A percentile compares a stretch with the other conserved stretches of the same genome.
phyloP scores from a whole-genome alignment of 2,329 filamentous ascomycete species.

The Lasiodiplodia sp. region DNA sequence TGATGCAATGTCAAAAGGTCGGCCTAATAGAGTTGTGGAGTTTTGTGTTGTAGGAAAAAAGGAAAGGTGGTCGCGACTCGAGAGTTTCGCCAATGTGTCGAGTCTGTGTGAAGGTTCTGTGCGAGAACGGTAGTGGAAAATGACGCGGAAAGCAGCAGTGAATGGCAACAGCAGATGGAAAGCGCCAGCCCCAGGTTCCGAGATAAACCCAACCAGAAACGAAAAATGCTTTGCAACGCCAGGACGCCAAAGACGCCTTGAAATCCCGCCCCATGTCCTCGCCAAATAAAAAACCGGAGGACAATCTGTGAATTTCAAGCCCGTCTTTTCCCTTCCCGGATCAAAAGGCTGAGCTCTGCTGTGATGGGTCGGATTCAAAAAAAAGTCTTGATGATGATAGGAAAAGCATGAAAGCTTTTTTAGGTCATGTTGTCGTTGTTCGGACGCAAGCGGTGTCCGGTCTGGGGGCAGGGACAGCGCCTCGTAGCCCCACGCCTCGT shows the following conservation, averaged over 20 bases:
- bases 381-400: constrained; percentile 24
- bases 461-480: constrained; percentile 28
- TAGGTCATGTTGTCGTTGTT: constrained; percentile 24
- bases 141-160: constrained; percentile 21
- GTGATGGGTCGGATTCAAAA: constrained; percentile 14
- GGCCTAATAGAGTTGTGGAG: constrained; percentile 16
- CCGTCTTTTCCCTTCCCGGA: constrained; percentile 23
- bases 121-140: constrained; percentile 29
- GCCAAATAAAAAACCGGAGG: constrained; percentile 3
- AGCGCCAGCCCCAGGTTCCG: constrained; percentile 18
- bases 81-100: neutral
- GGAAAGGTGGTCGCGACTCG: constrained; percentile 11
- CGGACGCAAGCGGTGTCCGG: constrained; percentile 15
- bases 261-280: constrained; percentile 13
- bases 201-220: constrained; percentile 10
- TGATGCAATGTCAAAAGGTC: constrained; percentile 15
- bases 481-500: constrained; percentile 28
- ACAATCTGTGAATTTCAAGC: constrained; percentile 24
- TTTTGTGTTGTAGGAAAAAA: constrained; percentile 2
- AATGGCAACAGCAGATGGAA: constrained; percentile 26
- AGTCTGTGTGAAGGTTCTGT: constrained; percentile 20
- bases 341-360: constrained; percentile 23
- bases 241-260: constrained; percentile 26
- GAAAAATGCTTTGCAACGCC: constrained; percentile 16
- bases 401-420: constrained; percentile 27